Conservation (phyloP, 129 eudicot species). For the Escallonia herrerae region DNA sequence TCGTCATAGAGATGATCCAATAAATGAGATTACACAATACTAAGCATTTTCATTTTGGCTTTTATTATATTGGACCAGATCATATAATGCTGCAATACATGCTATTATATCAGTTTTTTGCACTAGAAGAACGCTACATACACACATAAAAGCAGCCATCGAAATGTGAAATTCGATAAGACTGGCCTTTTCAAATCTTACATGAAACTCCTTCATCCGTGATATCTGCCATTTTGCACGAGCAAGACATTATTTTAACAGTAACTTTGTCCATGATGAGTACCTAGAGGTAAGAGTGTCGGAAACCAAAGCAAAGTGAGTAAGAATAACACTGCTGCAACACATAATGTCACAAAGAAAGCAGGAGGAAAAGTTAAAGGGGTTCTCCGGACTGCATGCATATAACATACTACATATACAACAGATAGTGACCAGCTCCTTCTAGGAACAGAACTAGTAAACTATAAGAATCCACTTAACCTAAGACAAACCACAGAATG, state of each 20-base stretch:
- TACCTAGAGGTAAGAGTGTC: slow-evolving; percentile 46
- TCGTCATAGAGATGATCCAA: not conserved
- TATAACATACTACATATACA: too few relatives aligned
- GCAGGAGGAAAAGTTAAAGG: too few relatives aligned
- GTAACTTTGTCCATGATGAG: slow-evolving; percentile 92
- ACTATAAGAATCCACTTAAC: too few relatives aligned
- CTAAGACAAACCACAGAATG: too few relatives aligned
- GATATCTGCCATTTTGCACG: slow-evolving; percentile 98
- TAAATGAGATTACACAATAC: not conserved
- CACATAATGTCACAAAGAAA: too few relatives aligned
- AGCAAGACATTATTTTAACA: slow-evolving; percentile 71
- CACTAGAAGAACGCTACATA: not conserved
- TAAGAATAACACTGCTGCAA: too few relatives aligned
- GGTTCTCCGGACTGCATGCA: too few relatives aligned
- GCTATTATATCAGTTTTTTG: not conserved
- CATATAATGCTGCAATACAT: not conserved
- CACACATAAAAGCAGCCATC: not conserved
- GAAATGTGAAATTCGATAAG: slow-evolving; percentile 16
- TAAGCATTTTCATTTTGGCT: too few relatives aligned
- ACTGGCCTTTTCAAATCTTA: slow-evolving; percentile 50
- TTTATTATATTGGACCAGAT: too few relatives aligned
- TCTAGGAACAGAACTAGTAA: too few relatives aligned
- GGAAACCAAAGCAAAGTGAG: not conserved
- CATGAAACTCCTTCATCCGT: slow-evolving; percentile 97
- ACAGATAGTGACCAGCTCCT: too few relatives aligned